These are phyloP conservation scores for Apiotrichum domesticum DNA, from an alignment of 1,284 basidiomycete species.

Conservation along the genomic window DNA sequence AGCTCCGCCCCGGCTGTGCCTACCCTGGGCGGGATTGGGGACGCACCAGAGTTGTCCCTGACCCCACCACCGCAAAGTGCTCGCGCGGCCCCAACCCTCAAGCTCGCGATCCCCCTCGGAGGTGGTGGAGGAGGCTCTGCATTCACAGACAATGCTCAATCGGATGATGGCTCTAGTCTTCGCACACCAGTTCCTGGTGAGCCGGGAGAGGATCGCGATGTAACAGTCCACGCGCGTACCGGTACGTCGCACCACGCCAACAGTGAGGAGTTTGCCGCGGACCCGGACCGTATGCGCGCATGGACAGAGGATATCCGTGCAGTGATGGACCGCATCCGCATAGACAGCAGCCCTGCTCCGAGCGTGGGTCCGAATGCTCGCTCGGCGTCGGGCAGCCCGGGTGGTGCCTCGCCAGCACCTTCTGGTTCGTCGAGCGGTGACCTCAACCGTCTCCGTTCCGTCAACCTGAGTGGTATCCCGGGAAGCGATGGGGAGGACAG, in stretches of 20 bases:
- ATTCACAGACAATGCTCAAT: slow-evolving; percentile 12
- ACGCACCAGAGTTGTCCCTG: neutral
- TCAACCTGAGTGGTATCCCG: neutral
- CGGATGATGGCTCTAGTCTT: slow-evolving; percentile 21
- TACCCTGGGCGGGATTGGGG: slow-evolving; percentile 1
- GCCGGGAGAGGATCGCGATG: slow-evolving; percentile 29
- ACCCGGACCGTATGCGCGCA: slow-evolving; percentile 20
- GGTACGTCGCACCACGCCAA: slow-evolving; percentile 11
- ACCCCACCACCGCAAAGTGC: neutral
- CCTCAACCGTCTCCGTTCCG: neutral
- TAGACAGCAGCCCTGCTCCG: slow-evolving; percentile 13
- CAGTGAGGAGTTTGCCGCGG: slow-evolving; percentile 6
- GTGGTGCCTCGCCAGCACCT: neutral
- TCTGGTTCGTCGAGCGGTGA: slow-evolving; percentile 1
- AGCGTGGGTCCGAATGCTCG: slow-evolving; percentile 3
- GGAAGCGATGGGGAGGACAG: slow-evolving; percentile 1
- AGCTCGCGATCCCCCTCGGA: slow-evolving; percentile 34
- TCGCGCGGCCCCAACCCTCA: slow-evolving; percentile 17
- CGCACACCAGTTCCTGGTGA: slow-evolving; percentile 19
- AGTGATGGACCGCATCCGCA: slow-evolving; percentile 23
- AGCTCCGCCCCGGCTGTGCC: neutral
- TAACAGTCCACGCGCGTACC: slow-evolving; percentile 30
- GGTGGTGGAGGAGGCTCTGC: slow-evolving; percentile 10
- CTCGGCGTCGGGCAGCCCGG: neutral
- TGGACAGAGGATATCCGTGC: slow-evolving; percentile 42